Evolutionary conservation across 2,329 filamentous ascomycete species (phyloP).

Genomic region (Aspergillus flavus): DNA sequence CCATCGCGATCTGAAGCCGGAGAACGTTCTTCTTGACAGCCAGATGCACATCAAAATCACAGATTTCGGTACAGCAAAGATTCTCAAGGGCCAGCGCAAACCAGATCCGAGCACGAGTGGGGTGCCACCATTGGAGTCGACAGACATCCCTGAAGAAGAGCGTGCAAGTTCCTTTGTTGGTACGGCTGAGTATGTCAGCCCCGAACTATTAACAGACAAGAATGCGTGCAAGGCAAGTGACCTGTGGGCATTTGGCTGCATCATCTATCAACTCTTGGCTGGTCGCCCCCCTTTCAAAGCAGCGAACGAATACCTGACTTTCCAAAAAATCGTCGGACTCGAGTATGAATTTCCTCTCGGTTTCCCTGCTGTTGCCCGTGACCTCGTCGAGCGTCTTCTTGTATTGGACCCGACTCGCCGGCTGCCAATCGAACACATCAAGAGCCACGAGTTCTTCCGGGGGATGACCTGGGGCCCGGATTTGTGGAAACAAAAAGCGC

Average conservation of each 20-base stretch:
- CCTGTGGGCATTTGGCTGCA: constrained; percentile 97
- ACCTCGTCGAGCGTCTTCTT: constrained; percentile 85
- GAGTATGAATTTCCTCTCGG: constrained; percentile 92
- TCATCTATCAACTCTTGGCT: constrained; percentile 92
- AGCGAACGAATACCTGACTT: constrained; percentile 92
- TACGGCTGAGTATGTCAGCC: constrained; percentile 97
- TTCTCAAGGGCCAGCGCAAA: constrained; percentile 64
- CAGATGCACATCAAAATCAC: constrained; percentile 99
- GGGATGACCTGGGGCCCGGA: constrained; percentile 80
- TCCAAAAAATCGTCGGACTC: constrained; percentile 94
- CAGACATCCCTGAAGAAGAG: constrained; percentile 65
- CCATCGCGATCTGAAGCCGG: constrained; percentile 93
- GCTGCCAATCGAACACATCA: constrained; percentile 92
- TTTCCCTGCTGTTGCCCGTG: constrained; percentile 82
- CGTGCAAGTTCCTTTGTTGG: constrained; percentile 94
- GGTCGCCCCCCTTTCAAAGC: constrained; percentile 97
- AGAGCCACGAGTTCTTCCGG: constrained; percentile 93
- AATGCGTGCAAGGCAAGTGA: constrained; percentile 97
- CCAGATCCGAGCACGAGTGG: constrained; percentile 48
- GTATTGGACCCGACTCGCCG: constrained; percentile 84
- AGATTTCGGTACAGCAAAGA: constrained; percentile 97
- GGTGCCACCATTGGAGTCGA: constrained; percentile 51
- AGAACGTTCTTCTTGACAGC: constrained; percentile 92
- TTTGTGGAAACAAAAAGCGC: constrained; percentile 88
- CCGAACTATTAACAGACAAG: constrained; percentile 94